These are phyloP conservation scores for Penicillium nordicum DNA, from an alignment of 2,329 filamentous ascomycete genomes.

Conservation along the genomic window DNA sequence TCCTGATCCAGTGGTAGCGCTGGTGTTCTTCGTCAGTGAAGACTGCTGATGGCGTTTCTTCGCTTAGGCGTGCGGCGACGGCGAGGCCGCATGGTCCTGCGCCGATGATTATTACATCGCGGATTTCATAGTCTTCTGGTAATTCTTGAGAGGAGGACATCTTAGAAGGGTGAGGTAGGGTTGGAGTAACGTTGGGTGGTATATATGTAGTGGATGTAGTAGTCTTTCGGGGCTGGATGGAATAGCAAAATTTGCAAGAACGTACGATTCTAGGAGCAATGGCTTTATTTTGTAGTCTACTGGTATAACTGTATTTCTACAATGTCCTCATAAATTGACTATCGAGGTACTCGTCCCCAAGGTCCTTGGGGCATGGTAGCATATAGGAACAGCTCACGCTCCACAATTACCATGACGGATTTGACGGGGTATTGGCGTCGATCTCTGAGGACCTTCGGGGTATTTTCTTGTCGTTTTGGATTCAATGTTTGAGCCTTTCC, in stretches of 20 bases:
- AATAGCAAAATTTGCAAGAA: not conserved
- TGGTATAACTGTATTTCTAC: slow-evolving; percentile 1
- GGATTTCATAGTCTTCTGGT: slow-evolving; percentile 16
- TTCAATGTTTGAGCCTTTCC: no score
- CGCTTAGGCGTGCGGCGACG: slow-evolving; percentile 67
- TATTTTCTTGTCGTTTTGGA: not conserved
- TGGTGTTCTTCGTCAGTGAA: slow-evolving; percentile 82
- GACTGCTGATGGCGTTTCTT: slow-evolving; percentile 70
- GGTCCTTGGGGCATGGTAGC: slow-evolving; percentile 25
- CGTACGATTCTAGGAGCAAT: not conserved
- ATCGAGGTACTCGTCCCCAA: slow-evolving; percentile 37
- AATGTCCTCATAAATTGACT: slow-evolving; percentile 20
- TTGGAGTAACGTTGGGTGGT: not conserved
- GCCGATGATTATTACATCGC: slow-evolving; percentile 69
- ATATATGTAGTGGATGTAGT: not conserved
- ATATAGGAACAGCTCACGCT: not conserved
- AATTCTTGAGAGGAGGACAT: slow-evolving; percentile 9
- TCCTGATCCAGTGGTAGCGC: slow-evolving; percentile 73
- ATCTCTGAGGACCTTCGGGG: slow-evolving; percentile 29
- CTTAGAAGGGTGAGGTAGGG: not conserved
- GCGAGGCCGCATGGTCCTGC: slow-evolving; percentile 73
- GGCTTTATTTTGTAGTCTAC: not conserved
- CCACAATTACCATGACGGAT: slow-evolving; percentile 9
- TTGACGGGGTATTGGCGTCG: not conserved
- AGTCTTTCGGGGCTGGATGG: not conserved